Conservation (phyloP, 2,329 filamentous ascomycete species). For the Colletotrichum liaoningense region DNA sequence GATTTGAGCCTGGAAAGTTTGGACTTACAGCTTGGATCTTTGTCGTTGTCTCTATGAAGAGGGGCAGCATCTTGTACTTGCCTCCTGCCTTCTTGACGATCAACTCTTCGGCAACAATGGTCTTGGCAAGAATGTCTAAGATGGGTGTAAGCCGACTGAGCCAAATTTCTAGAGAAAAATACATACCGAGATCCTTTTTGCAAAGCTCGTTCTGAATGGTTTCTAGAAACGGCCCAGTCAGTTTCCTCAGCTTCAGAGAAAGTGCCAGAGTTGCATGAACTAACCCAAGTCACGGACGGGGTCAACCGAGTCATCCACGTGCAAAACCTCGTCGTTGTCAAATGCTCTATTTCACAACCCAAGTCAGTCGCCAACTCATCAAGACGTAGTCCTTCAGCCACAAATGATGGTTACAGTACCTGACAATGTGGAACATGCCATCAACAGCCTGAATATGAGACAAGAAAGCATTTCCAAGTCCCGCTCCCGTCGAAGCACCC, state of each 20-base stretch:
- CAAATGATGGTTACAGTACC: conserved; percentile 39
- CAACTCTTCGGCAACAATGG: conserved; percentile 33
- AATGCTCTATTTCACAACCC: not conserved
- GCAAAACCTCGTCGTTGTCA: not conserved
- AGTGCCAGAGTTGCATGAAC: not conserved
- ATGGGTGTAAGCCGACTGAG: not conserved
- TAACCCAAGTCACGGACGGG: not conserved
- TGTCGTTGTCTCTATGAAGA: conserved; percentile 55
- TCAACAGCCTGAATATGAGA: conserved; percentile 59
- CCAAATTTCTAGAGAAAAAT: not conserved
- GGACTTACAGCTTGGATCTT: conserved; percentile 49
- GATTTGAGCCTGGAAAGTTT: not conserved
- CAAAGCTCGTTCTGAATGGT: not conserved
- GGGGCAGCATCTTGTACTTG: conserved; percentile 58
- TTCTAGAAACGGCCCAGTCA: not conserved
- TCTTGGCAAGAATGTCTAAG: not conserved
- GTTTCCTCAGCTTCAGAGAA: not conserved
- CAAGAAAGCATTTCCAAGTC: conserved; percentile 57
- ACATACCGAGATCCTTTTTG: not conserved
- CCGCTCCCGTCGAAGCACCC: conserved; percentile 56
- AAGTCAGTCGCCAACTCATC: not conserved
- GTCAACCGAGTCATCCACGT: not conserved
- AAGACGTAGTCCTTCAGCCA: conserved; percentile 10
- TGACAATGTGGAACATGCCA: conserved; percentile 58
- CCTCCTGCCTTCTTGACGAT: conserved; percentile 55